Base-by-base conservation (phyloP, 2,329 filamentous ascomycete genomes). In the Teratosphaeria viscida region DNA sequence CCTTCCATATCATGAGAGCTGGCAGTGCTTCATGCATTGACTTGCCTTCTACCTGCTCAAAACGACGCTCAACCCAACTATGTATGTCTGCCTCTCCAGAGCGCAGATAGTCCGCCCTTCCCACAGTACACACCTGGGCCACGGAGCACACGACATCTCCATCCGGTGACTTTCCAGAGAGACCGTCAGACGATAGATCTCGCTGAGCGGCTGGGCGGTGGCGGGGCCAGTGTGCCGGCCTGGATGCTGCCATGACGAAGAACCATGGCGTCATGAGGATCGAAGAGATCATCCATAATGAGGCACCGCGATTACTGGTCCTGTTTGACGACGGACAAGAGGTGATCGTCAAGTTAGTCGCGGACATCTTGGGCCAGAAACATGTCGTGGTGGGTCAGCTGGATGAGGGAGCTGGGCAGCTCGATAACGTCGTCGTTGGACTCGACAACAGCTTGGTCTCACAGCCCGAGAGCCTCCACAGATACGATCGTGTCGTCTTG, bases 301-400 rank as follows among this genome's bases (percentile, higher is more conserved):
- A 71, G 56, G 66, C 69, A 65, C 76, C 76, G 58, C 72, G 75
- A 63, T 68, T 78, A 60, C 68, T 78, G 61, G 70, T 94, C 61
- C 74, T 92, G 19, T 90, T 87, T 72, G 85, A 86, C 11, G 78
- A 78, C 26, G 86, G 83, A 19, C 88, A 92, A 71, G 86, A 92
- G 61, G 81, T 82, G 49, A 89, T 94, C 63, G 84, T 92, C 32
- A 82, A 83, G 26, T 77, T 89, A 37, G 88, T 92, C 66, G 89
- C 89, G 29, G 88, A 92, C 67, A 86, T 92, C 7, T 75, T 94
- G 52, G 89, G 90, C 14, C 89, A 91, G 71, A 82, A 86, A 23
- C 86, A 82, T 74, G 82, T 80, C 61, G 77, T 86, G 52, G 82
- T 82, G 57, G 73, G 77, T 35, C 76, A 80, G 59, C 79, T 88